Conservation (phyloP, 75 land plant genomes). For the Pseudotsuga menziesii region DNA sequence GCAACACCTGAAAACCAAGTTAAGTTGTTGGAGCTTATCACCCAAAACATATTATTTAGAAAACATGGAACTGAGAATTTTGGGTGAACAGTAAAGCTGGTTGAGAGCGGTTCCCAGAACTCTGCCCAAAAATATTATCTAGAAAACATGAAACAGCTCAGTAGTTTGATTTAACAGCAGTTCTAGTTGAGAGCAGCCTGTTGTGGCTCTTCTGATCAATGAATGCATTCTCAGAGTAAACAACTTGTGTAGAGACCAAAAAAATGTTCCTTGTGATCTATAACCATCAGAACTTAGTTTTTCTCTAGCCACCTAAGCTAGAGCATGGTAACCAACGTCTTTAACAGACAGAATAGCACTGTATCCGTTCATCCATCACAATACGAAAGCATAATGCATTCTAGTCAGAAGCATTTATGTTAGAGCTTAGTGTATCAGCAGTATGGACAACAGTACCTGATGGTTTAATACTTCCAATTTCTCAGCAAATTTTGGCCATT, state of each 20-base stretch:
- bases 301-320: neutral
- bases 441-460: neutral
- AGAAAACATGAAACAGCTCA: too few species aligned
- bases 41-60: too few species aligned
- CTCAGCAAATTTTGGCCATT: neutral
- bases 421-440: neutral
- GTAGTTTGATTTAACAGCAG: too few species aligned
- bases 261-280: neutral
- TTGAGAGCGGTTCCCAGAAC: too few species aligned
- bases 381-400: neutral
- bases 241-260: neutral
- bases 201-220: neutral
- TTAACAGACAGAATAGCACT: neutral
- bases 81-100: too few species aligned
- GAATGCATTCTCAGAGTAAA: neutral
- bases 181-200: too few species aligned
- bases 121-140: too few species aligned
- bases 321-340: neutral
- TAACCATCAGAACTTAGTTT: neutral
- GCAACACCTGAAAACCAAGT: too few species aligned
- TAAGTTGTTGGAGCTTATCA: too few species aligned
- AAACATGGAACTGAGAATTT: too few species aligned
- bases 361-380: neutral
- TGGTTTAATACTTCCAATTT: neutral
- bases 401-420: neutral